Evolutionary conservation across 2,329 filamentous ascomycete genomes (phyloP).

Genomic region (Pseudogymnoascus sp.): DNA sequence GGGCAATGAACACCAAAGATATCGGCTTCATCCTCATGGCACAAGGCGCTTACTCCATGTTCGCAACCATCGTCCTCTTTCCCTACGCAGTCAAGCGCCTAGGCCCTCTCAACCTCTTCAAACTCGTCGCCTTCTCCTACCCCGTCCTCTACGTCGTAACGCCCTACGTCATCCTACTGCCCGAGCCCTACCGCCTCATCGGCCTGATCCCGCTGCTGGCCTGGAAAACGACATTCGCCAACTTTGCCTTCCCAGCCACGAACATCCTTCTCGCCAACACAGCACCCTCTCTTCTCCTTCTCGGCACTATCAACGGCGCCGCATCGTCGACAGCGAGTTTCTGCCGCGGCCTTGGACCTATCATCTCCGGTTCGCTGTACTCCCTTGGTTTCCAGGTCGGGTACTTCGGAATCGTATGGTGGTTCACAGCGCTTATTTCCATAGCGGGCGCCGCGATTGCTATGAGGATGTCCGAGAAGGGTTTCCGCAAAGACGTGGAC

Average conservation of each 20-base stretch:
- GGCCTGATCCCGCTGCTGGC: slow-evolving; percentile 72
- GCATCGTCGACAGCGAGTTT: slow-evolving; percentile 86
- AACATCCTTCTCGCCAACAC: slow-evolving; percentile 85
- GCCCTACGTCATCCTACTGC: slow-evolving; percentile 82
- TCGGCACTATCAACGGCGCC: slow-evolving; percentile 88
- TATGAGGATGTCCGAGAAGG: neutral
- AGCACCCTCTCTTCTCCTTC: slow-evolving; percentile 70
- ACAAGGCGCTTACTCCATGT: slow-evolving; percentile 82
- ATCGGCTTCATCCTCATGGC: slow-evolving; percentile 84
- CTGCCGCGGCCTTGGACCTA: slow-evolving; percentile 80
- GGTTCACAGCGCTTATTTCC: slow-evolving; percentile 73
- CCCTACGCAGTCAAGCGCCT: slow-evolving; percentile 66
- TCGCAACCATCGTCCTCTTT: slow-evolving; percentile 71
- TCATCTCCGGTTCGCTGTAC: slow-evolving; percentile 78
- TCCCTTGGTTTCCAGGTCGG: slow-evolving; percentile 68
- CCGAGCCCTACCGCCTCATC: slow-evolving; percentile 58
- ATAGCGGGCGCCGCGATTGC: slow-evolving; percentile 52
- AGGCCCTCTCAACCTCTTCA: slow-evolving; percentile 74
- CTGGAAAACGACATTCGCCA: slow-evolving; percentile 89
- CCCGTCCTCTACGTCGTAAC: slow-evolving; percentile 80
- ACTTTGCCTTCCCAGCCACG: slow-evolving; percentile 83
- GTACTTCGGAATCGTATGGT: slow-evolving; percentile 88
- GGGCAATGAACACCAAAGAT: slow-evolving; percentile 70
- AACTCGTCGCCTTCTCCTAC: slow-evolving; percentile 71
- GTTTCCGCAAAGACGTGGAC: neutral